Evolutionary conservation across 306 rosid species (phyloP), one percentile per base, ranked within the genome.

Genomic region (Quercus robur): DNA sequence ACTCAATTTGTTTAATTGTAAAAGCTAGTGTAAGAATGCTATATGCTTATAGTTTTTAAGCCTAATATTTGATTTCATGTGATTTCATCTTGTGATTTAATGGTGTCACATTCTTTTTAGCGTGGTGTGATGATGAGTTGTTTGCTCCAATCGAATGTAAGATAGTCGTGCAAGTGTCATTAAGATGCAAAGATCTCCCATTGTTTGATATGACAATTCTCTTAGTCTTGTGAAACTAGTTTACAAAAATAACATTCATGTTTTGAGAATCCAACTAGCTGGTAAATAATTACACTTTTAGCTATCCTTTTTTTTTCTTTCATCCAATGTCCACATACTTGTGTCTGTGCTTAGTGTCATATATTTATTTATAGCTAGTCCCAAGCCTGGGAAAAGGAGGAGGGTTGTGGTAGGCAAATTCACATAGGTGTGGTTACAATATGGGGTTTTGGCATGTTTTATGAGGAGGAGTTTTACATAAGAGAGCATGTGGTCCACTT

Each of bases 301-400:
- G 54, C 13, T 66, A 6, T 31, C 6, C 18, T 7, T 20, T 20
- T 57, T n/a, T 1, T 23, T 13, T 63, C 14, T 14, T 13, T 70
- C 0, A 26, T n/a, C 20, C 23, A 6, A 0, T n/a, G 6, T 21
- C 5, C 44, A 0, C 44, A 7, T 1, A 0, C 11, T 38, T 38
- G 3, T 2, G 44, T 38, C 0, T 38, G 44, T 38, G 44, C 11
- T 7, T 38, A 38, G 46, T 38, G 46, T 38, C 46, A 2, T 38
- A 8, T 7, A 41, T 41, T 41, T 41, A 0, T 41, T 41, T 41
- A 41, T 41, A 41, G 46, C 1, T 0, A 41, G 46, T 41, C 46
- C 46, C 46, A 41, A 41, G 46, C 46, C 0, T 41, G 0, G 46
- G 46, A 41, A 41, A 41, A 41, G 3, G 46, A 41, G 12, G 1